phyloP scores from a whole-genome alignment of 768 basidiomycete genomes.

The Suillus luteus region DNA sequence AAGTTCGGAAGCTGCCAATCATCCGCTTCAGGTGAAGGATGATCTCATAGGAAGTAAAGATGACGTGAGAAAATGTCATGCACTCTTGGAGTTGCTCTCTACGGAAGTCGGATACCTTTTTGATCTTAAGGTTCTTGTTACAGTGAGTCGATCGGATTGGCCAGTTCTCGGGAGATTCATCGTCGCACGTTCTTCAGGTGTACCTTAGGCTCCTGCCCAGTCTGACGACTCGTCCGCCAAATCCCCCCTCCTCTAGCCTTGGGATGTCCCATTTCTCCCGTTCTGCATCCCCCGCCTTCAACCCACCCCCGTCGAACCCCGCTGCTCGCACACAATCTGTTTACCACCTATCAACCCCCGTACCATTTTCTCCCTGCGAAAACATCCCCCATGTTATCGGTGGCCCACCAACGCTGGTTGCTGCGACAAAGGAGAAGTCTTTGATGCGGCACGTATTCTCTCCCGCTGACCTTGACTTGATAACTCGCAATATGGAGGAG shows the following conservation, averaged over 20 bases:
- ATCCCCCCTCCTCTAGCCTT: conserved; percentile 25
- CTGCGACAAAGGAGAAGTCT: conserved; percentile 28
- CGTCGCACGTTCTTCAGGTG: conserved; percentile 45
- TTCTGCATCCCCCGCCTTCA: conserved; percentile 40
- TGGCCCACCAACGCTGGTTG: neutral
- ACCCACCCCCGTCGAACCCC: conserved; percentile 45
- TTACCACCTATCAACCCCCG: conserved; percentile 34
- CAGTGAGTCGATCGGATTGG: conserved; percentile 46
- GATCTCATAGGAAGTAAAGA: conserved; percentile 39
- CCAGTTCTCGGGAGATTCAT: neutral
- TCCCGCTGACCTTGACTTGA: conserved; percentile 53
- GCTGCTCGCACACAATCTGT: conserved; percentile 47
- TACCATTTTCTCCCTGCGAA: conserved; percentile 25
- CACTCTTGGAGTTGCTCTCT: conserved; percentile 79
- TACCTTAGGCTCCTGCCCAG: conserved; percentile 62
- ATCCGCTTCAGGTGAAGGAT: neutral
- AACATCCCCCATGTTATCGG: neutral
- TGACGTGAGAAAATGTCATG: conserved; percentile 59
- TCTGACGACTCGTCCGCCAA: conserved; percentile 35
- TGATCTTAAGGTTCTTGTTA: conserved; percentile 77
- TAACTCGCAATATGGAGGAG: conserved; percentile 70
- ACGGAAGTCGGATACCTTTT: conserved; percentile 84
- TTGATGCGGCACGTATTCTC: conserved; percentile 55
- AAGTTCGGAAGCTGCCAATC: neutral
- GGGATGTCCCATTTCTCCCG: conserved; percentile 37